These are phyloP conservation scores for Eragrostis tef DNA, from an alignment of 202 grass and related monocot genomes.

Conservation along the genomic window DNA sequence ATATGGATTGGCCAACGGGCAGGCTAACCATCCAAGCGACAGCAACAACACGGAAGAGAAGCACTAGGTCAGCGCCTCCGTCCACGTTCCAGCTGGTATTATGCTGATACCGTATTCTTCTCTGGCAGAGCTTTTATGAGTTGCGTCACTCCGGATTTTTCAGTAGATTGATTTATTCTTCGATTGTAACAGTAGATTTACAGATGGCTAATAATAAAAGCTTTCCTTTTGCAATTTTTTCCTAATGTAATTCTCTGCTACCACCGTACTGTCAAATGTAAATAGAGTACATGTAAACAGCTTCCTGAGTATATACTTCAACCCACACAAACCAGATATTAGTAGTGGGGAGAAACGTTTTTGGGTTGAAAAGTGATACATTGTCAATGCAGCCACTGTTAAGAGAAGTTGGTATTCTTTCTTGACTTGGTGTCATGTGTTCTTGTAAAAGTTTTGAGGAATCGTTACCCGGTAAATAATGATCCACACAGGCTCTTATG, in stretches of 20 bases:
- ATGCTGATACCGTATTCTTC: conserved; percentile 26
- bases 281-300: conserved; percentile 40
- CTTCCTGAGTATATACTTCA: neutral
- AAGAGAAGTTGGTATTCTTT: neutral
- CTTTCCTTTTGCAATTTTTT: neutral
- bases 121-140: neutral
- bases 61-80: conserved; percentile 29
- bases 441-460: neutral
- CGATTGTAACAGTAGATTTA: conserved; percentile 31
- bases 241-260: conserved; percentile 8
- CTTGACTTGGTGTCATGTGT: neutral
- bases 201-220: conserved; percentile 30
- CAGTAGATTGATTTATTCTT: conserved; percentile 36
- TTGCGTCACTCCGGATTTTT: conserved; percentile 11
- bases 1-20: conserved; percentile 55
- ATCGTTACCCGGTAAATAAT: neutral
- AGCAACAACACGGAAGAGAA: conserved; percentile 27
- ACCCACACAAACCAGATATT: neutral
- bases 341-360: neutral
- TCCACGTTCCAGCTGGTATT: neutral
- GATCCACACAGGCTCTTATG: neutral
- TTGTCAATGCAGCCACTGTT: neutral
- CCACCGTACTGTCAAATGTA: conserved; percentile 15
- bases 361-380: neutral
- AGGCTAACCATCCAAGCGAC: conserved; percentile 23